Evolutionary conservation across 2,329 filamentous ascomycete species (phyloP).

Genomic region (Alternaria sp.): DNA sequence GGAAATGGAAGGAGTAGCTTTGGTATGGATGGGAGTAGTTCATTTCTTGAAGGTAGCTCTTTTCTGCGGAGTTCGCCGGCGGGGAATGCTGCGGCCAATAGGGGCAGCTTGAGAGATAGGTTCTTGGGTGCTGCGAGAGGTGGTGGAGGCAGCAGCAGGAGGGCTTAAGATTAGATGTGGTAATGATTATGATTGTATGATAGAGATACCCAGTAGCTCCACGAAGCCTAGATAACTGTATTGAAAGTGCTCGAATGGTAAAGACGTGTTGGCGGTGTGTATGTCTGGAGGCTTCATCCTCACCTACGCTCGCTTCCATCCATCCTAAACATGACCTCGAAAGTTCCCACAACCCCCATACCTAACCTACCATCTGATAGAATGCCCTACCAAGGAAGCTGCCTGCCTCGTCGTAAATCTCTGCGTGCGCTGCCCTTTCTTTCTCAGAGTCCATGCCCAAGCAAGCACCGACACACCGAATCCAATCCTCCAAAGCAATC

Average conservation of each 20-base stretch:
- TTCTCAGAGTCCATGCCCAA: constrained; percentile 13
- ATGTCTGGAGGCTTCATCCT: background rate
- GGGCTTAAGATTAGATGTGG: constrained; percentile 9
- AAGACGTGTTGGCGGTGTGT: background rate
- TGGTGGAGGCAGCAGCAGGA: constrained; percentile 19
- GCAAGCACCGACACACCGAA: constrained; percentile 15
- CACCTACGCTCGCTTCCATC: background rate
- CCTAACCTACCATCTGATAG: constrained; percentile 5
- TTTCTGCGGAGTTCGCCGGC: constrained; percentile 47
- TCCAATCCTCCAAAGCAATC: constrained; percentile 24
- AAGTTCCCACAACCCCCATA: background rate
- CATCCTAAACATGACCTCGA: background rate
- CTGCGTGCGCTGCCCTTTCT: constrained; percentile 17
- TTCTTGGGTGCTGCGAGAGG: constrained; percentile 37
- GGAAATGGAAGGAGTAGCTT: constrained; percentile 41
- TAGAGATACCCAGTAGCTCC: constrained; percentile 10
- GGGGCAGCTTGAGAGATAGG: constrained; percentile 39
- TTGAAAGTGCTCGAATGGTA: background rate
- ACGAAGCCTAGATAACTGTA: background rate
- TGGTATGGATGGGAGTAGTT: constrained; percentile 47
- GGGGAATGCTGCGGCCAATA: constrained; percentile 31
- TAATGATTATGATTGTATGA: constrained; percentile 7
- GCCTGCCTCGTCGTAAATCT: constrained; percentile 23
- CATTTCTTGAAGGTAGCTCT: constrained; percentile 48
- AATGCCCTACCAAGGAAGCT: constrained; percentile 22